phyloP scores from a whole-genome alignment of 2,329 filamentous ascomycete genomes.

The Biscogniauxia sp. region DNA sequence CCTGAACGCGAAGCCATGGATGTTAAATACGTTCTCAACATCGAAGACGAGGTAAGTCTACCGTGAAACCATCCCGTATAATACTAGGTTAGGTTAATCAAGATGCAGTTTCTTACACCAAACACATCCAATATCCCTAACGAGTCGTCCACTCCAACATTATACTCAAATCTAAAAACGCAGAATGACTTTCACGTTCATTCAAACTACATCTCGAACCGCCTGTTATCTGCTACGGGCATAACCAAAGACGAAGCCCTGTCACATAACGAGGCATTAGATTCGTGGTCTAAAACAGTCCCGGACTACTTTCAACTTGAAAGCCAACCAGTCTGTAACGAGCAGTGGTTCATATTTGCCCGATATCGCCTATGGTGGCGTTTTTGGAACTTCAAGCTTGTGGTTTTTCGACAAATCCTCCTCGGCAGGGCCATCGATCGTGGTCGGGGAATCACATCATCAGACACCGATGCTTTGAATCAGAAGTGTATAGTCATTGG shows the following conservation, averaged over 20 bases:
- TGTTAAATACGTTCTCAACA: slow-evolving; percentile 29
- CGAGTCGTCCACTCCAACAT: slow-evolving; percentile 23
- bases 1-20: slow-evolving; percentile 32
- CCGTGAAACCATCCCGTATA: neutral
- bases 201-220: slow-evolving; percentile 33
- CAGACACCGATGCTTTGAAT: slow-evolving; percentile 17
- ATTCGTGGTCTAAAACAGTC: slow-evolving; percentile 27
- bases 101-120: slow-evolving; percentile 22
- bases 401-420: slow-evolving; percentile 30
- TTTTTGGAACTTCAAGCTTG: slow-evolving; percentile 33
- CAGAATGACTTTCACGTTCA: slow-evolving; percentile 33
- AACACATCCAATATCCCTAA: slow-evolving; percentile 21
- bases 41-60: slow-evolving; percentile 25
- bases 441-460: slow-evolving; percentile 6
- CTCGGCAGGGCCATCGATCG: slow-evolving; percentile 25
- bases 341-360: slow-evolving; percentile 26
- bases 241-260: slow-evolving; percentile 27
- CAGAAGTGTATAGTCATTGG: slow-evolving; percentile 23
- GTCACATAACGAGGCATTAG: slow-evolving; percentile 23
- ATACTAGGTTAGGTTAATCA: slow-evolving; percentile 3
- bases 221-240: slow-evolving; percentile 26
- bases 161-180: slow-evolving; percentile 29
- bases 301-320: slow-evolving; percentile 26
- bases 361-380: slow-evolving; percentile 32
- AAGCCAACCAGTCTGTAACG: slow-evolving; percentile 11